phyloP scores from a whole-genome alignment of 2,329 filamentous ascomycete species.

The Fusarium subglutinans region DNA sequence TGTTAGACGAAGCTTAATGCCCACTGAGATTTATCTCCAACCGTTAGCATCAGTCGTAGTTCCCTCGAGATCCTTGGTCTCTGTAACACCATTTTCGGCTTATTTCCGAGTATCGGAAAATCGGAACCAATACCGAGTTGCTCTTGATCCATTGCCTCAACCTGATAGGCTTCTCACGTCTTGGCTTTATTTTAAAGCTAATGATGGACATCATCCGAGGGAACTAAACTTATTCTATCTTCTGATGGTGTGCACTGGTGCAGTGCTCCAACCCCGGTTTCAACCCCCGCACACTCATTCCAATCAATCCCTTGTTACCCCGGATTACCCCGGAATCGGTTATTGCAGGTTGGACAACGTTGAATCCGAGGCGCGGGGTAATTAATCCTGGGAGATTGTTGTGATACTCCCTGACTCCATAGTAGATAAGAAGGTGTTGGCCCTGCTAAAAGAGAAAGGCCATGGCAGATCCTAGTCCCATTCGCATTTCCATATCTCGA shows the following conservation, averaged over 20 bases:
- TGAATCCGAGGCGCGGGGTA: not conserved
- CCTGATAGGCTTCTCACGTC: not conserved
- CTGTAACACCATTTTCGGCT: not conserved
- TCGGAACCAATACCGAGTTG: not conserved
- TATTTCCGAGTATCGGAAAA: not conserved
- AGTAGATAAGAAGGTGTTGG: not conserved
- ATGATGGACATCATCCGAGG: not conserved
- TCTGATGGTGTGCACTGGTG: not conserved
- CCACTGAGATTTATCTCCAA: not conserved
- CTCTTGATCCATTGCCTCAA: not conserved
- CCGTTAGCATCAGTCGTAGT: fast-evolving
- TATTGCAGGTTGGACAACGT: not conserved
- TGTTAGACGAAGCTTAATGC: too few species aligned
- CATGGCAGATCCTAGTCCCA: not conserved
- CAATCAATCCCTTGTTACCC: not conserved
- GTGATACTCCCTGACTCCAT: not conserved
- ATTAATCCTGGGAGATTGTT: not conserved
- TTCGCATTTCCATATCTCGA: not conserved
- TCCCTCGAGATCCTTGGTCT: not conserved
- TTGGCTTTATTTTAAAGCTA: not conserved
- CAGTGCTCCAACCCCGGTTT: too few species aligned
- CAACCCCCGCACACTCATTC: not conserved
- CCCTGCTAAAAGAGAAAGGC: not conserved
- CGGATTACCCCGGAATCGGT: not conserved
- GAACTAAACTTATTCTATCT: not conserved